Evolutionary conservation across 2,329 filamentous ascomycete genomes (phyloP), one percentile per base, ranked within the genome.

Genomic region (Mycogone perniciosa): DNA sequence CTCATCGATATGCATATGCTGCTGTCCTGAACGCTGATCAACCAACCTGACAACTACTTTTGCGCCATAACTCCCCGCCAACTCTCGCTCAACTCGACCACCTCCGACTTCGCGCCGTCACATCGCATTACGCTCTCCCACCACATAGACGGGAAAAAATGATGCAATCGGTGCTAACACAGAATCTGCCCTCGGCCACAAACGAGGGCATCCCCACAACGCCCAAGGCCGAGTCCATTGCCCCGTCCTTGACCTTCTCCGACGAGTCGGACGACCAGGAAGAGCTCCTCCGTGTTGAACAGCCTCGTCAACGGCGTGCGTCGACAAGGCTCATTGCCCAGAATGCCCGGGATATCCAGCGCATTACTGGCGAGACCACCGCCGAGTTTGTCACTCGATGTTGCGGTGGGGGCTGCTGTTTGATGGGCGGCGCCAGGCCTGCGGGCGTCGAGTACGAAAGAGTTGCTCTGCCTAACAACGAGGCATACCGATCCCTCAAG

Each of bases 401-500:
- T 62, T 85, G 82, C 56, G 82, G 82, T 47, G 81, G 81, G 31
- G 80, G 80, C 51, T 85, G 82, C 67, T 84, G 81, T 60, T 74
- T 83, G 67, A 76, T 75, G 44, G 69, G 67, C 44, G 66, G 66
- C 46, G 71, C 71, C 56, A 67, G 72, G 56, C 71, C 69, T 46
- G 66, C 73, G 2, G 71, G 70, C 31, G 54, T 80, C 42, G 69
- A 77, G 38, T 81, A 76, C 52, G 80, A 84, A 60, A 64, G 63
- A 6, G 66, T 85, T 20, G 61, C 72, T 11, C 63, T 81, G 2
- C 91, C 92, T 1, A 83, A 93, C 66, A 97, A 95, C 61, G 79
- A 85, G 53, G 93, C 93, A 11, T 99, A 88, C 72, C 79, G 81
- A 50, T 88, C 85, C 54, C 77, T 99, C 44, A 76, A 84, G 47